Conservation (phyloP, 441 rosid genomes). For the Erysimum cheiri region DNA sequence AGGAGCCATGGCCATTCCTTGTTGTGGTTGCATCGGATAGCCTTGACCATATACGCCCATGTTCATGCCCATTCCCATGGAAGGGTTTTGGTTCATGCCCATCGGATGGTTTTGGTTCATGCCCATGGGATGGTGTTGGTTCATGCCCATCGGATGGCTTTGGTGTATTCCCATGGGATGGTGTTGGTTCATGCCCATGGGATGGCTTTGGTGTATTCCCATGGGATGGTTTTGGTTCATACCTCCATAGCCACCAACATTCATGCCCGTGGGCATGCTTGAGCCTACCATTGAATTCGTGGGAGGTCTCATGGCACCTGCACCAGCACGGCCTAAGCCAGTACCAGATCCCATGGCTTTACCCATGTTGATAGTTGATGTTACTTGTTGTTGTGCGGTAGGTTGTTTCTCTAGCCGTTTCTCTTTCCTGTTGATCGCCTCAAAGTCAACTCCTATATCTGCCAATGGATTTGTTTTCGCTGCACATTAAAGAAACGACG, state of each 20-base stretch:
- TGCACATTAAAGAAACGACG: conserved; percentile 39
- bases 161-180: conserved; percentile 32
- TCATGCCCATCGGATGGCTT: conserved; percentile 35
- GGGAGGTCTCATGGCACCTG: conserved; percentile 54
- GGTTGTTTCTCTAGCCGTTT: conserved; percentile 87
- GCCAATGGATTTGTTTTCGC: conserved; percentile 93
- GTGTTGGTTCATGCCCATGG: conserved; percentile 49
- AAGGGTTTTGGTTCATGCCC: conserved; percentile 24
- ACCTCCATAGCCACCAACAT: conserved; percentile 46
- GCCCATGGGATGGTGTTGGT: conserved; percentile 31
- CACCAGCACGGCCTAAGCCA: conserved; percentile 88
- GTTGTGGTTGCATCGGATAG: conserved; percentile 60
- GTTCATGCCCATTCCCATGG: conserved; percentile 45
- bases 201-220: conserved; percentile 51
- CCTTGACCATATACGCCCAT: conserved; percentile 56
- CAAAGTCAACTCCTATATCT: conserved; percentile 92
- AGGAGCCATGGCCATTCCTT: conserved; percentile 55
- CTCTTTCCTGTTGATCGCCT: conserved; percentile 86
- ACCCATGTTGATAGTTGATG: conserved; percentile 92
- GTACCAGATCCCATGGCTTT: conserved; percentile 99
- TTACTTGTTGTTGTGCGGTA: conserved; percentile 51
- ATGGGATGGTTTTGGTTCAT: conserved; percentile 49
- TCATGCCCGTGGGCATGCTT: conserved; percentile 52
- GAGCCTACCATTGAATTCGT: conserved; percentile 55
- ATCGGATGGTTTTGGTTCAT: conserved; percentile 38